phyloP scores from a whole-genome alignment of 495 filamentous ascomycete species.

The Neurospora hispaniola region DNA sequence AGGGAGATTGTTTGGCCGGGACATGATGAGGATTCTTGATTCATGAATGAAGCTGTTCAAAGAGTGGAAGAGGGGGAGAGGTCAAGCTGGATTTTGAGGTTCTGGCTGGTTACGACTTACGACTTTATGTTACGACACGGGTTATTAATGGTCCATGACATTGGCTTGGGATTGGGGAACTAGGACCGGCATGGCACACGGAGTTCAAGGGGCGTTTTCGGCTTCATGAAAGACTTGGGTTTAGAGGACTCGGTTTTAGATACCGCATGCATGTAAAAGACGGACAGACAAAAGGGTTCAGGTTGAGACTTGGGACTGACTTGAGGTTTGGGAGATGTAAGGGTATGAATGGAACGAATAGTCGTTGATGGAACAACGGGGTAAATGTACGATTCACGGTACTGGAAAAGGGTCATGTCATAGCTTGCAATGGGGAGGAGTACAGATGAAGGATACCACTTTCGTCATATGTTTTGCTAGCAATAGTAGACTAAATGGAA shows the following conservation, averaged over 20 bases:
- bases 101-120: background rate
- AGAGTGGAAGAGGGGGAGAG: background rate
- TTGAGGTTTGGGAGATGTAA: background rate
- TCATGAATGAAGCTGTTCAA: background rate
- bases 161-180: background rate
- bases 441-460: no score
- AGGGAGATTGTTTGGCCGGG: slow-evolving; percentile 51
- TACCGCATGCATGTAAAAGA: background rate
- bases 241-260: background rate
- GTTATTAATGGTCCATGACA: background rate
- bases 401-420: background rate
- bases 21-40: slow-evolving; percentile 46
- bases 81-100: background rate
- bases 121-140: background rate
- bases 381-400: background rate
- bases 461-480: no score
- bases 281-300: background rate
- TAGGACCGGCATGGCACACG: background rate
- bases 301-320: background rate
- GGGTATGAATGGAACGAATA: background rate
- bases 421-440: background rate
- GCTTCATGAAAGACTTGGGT: background rate
- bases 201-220: background rate
- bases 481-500: no score
- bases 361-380: background rate